Base-by-base conservation (phyloP, 2,329 filamentous ascomycete genomes). In the Fusarium buxicola region DNA sequence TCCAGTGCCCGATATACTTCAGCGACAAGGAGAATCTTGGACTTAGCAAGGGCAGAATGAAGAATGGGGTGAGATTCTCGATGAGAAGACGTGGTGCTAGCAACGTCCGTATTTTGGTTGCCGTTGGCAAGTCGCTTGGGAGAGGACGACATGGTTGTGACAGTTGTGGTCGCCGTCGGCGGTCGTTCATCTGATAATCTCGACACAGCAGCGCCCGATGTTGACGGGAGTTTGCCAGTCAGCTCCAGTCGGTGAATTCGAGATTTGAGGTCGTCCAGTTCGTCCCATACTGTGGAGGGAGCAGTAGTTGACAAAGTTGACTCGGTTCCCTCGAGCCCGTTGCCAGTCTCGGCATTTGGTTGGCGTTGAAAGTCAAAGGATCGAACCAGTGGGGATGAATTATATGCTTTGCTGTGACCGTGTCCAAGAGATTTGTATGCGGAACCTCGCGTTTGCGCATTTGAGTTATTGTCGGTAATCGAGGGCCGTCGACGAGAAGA, bases 241-340 rank as follows among this genome's bases (percentile, higher is more conserved):
- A 96, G 78, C 75, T 98, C 95, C 9, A 99, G 84, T 58, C 92
- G 91, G 68, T 92, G 89, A 69, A 99, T 97, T 27, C 95, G 88
- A 35, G 92, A 95, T 75, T 98, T 98, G 41, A 99, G 80, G 65
- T 98, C 95, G 69, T 98, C 95, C 25, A 99, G 80, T 76, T 99
- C 95, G 73, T 98, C 95, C 95, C 95, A 99, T 3, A 99, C 92
- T 0, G 93, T 97, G 2, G 93, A 96, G 11, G 94, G 92, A 2
- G 92, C 92, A 2, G 90, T 93, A 1, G 92, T 95, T 0, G 95
- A 98, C 30, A 91, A 84, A 0, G 91, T 94, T 1, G 95, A 98
- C 69, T 95, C 92, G 0, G 92, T 93, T 8, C 89, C 89, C 70
- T 94, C 89, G 25, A 80, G 68, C 15, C 75, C 78, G 56, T 84